Percentiles rank a stretch among this genome's conserved stretches.
phyloP scores from a whole-genome alignment of 345 rosid species.

The Geranium brycei region DNA sequence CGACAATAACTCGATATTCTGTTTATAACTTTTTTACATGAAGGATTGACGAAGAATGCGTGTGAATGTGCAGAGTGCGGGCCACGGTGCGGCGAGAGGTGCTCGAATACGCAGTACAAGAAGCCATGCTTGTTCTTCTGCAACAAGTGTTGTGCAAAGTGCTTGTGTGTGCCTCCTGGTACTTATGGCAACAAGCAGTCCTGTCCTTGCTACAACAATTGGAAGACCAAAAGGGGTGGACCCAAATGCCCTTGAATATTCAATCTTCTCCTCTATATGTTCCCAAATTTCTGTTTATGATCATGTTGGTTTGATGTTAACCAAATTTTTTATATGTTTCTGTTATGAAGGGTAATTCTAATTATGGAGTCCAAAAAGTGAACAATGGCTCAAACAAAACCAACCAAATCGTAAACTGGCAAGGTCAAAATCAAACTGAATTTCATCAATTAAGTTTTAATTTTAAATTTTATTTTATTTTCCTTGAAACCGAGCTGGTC shows the following conservation, averaged over 20 bases:
- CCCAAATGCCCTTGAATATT: constrained; percentile 44
- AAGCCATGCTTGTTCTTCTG: constrained; percentile 62
- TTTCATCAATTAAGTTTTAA: too few relatives aligned
- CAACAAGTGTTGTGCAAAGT: constrained; percentile 45
- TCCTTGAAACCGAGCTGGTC: too few relatives aligned
- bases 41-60: neutral
- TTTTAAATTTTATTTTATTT: too few relatives aligned
- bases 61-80: constrained; percentile 23
- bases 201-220: constrained; percentile 50
- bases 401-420: too few relatives aligned
- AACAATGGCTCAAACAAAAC: too few relatives aligned
- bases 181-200: constrained; percentile 39
- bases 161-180: constrained; percentile 66
- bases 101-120: constrained; percentile 35
- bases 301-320: too few relatives aligned
- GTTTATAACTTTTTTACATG: too few relatives aligned
- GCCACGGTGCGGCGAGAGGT: constrained; percentile 32
- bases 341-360: too few relatives aligned
- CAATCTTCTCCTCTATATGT: neutral
- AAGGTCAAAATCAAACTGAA: too few relatives aligned
- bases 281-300: neutral
- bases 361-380: too few relatives aligned
- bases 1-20: too few relatives aligned
- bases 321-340: too few relatives aligned
- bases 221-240: constrained; percentile 46